A percentile compares a stretch with the other conserved stretches of the same genome.
These are phyloP conservation scores for Populus simonii DNA, from an alignment of 345 rosid species.

Conservation along the genomic window DNA sequence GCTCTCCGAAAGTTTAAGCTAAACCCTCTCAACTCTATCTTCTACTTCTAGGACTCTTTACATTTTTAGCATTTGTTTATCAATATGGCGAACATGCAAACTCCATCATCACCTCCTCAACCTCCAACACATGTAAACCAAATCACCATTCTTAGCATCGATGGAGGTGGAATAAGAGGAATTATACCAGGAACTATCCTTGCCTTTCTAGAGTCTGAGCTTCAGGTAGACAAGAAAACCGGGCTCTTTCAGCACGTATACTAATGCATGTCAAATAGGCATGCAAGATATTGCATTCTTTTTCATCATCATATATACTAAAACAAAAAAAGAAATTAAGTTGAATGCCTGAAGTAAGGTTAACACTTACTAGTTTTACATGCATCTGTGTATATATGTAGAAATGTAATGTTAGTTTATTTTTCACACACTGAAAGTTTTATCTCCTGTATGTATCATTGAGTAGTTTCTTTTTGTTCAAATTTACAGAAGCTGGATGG, in stretches of 20 bases:
- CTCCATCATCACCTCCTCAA: conserved; percentile 19
- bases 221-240: conserved; percentile 42
- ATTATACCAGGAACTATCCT: conserved; percentile 62
- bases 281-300: no score
- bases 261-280: no score
- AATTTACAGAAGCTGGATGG: conserved; percentile 62
- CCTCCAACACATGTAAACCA: conserved; percentile 52
- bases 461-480: background rate
- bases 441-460: background rate
- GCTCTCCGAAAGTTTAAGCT: background rate
- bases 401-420: no score
- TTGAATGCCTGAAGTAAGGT: no score
- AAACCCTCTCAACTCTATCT: background rate
- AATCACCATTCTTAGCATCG: conserved; percentile 66
- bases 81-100: background rate
- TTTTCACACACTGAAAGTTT: background rate
- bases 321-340: no score
- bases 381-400: no score
- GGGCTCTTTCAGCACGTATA: background rate
- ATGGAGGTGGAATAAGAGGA: conserved; percentile 83
- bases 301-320: no score
- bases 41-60: background rate
- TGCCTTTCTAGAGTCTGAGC: conserved; percentile 57
- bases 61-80: no score
- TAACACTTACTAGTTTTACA: no score